A percentile compares a stretch with the other conserved stretches of the same genome.
Evolutionary conservation across 495 filamentous ascomycete genomes (phyloP).

Genomic region (Cercophora newfieldiana): DNA sequence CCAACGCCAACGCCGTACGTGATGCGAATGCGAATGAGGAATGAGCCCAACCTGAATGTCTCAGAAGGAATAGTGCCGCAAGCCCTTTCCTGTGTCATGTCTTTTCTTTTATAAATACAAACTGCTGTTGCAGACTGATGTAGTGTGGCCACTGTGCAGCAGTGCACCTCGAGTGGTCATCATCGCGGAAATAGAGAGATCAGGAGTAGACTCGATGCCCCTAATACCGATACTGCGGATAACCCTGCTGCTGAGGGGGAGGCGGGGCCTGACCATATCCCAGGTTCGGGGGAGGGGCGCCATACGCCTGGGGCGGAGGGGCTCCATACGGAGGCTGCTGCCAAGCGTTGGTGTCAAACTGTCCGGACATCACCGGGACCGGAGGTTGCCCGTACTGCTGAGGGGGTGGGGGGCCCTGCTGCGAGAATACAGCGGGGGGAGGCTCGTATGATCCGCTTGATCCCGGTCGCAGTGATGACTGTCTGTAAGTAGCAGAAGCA

Average conservation of each 20-base stretch:
- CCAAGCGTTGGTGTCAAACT: conserved; percentile 5
- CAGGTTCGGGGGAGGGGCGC: conserved; percentile 19
- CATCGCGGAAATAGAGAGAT: neutral
- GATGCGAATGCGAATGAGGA: conserved; percentile 1
- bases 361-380: conserved; percentile 2
- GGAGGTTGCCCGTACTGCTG: conserved; percentile 19
- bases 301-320: conserved; percentile 19
- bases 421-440: conserved; percentile 38
- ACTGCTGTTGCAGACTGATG: neutral
- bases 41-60: neutral
- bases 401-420: conserved; percentile 22
- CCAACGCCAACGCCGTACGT: conserved; percentile 10
- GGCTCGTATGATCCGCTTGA: conserved; percentile 49
- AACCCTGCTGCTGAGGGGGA: conserved; percentile 20
- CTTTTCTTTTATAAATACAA: neutral
- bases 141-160: too few species aligned
- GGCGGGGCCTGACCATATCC: conserved; percentile 22
- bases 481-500: conserved; percentile 39
- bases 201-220: neutral
- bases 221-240: conserved; percentile 24
- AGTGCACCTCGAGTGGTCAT: neutral
- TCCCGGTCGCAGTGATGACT: conserved; percentile 45
- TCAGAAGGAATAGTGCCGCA: neutral
- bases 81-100: neutral
- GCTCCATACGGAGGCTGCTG: conserved; percentile 18